phyloP scores from a whole-genome alignment of 2,329 filamentous ascomycete species.

The Helminthosporium solani region DNA sequence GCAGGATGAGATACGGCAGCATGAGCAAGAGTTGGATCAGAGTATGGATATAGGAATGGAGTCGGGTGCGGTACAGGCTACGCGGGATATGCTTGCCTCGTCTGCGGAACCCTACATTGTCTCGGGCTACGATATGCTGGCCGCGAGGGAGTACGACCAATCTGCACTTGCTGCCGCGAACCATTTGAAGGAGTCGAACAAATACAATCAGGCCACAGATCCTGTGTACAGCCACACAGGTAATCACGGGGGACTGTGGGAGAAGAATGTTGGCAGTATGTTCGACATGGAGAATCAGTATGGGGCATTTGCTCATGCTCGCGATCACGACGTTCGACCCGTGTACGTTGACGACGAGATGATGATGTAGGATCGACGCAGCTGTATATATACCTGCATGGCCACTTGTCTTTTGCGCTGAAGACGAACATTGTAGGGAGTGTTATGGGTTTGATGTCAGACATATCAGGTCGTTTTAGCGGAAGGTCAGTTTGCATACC shows the following conservation, averaged over 20 bases:
- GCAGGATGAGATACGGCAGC: slow-evolving; percentile 28
- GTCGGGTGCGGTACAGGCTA: slow-evolving; percentile 12
- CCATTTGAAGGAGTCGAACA: slow-evolving; percentile 34
- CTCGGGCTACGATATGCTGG: slow-evolving; percentile 73
- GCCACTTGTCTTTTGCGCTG: neutral
- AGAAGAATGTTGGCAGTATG: slow-evolving; percentile 47
- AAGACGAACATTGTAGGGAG: neutral
- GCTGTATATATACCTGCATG: neutral
- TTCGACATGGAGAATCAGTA: slow-evolving; percentile 67
- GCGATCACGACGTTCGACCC: slow-evolving; percentile 49
- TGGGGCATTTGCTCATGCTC: slow-evolving; percentile 59
- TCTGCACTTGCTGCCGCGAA: slow-evolving; percentile 38
- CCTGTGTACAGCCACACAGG: slow-evolving; percentile 61
- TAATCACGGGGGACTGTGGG: slow-evolving; percentile 47
- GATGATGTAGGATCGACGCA: slow-evolving; percentile 35
- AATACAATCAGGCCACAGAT: slow-evolving; percentile 62
- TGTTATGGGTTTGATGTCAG: neutral
- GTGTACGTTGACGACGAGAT: slow-evolving; percentile 42
- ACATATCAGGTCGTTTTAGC: neutral
- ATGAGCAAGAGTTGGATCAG: slow-evolving; percentile 31
- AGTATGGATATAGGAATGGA: slow-evolving; percentile 22
- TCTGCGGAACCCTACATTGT: slow-evolving; percentile 69
- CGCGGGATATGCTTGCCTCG: slow-evolving; percentile 18
- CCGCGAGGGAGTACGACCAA: slow-evolving; percentile 63
- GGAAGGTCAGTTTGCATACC: slow-evolving; percentile 4